A percentile compares a stretch with the other conserved stretches of the same genome.
These are phyloP conservation scores for Penicillium fimorum DNA, from an alignment of 495 filamentous ascomycete species.

Conservation along the genomic window DNA sequence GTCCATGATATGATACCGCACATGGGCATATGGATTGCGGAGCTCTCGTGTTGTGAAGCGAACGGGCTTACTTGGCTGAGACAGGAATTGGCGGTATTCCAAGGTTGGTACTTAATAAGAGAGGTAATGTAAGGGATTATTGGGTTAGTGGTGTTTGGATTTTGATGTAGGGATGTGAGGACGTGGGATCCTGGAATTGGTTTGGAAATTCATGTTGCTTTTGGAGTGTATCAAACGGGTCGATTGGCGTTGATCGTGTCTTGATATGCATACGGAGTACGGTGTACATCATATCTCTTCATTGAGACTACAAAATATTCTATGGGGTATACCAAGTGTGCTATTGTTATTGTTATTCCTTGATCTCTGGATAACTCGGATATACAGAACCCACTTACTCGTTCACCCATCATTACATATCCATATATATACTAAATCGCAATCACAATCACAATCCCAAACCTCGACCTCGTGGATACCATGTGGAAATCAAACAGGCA, in stretches of 20 bases:
- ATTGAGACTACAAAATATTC: not conserved
- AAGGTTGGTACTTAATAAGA: conserved; percentile 9
- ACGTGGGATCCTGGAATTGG: not conserved
- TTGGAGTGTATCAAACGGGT: not conserved
- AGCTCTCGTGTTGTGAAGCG: conserved; percentile 16
- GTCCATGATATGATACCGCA: conserved; percentile 19
- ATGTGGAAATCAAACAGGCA: conserved; percentile 10
- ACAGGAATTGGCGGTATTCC: conserved; percentile 1
- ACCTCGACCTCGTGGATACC: conserved; percentile 10
- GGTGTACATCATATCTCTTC: not conserved
- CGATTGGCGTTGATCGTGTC: not conserved
- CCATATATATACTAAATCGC: not conserved
- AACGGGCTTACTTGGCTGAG: conserved; percentile 14
- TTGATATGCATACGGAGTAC: not conserved
- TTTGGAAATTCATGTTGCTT: too few relatives aligned
- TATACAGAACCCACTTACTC: not conserved
- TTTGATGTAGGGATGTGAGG: not conserved
- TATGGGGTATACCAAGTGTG: not conserved
- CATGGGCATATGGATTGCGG: conserved; percentile 11
- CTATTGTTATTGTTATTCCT: not conserved
- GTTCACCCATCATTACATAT: not conserved
- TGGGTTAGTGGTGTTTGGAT: not conserved
- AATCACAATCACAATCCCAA: not conserved
- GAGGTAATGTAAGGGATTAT: conserved; percentile 26
- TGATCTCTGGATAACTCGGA: not conserved